These are phyloP conservation scores for Escovopsis sp. DNA, from an alignment of 2,329 filamentous ascomycete genomes.

Conservation along the genomic window DNA sequence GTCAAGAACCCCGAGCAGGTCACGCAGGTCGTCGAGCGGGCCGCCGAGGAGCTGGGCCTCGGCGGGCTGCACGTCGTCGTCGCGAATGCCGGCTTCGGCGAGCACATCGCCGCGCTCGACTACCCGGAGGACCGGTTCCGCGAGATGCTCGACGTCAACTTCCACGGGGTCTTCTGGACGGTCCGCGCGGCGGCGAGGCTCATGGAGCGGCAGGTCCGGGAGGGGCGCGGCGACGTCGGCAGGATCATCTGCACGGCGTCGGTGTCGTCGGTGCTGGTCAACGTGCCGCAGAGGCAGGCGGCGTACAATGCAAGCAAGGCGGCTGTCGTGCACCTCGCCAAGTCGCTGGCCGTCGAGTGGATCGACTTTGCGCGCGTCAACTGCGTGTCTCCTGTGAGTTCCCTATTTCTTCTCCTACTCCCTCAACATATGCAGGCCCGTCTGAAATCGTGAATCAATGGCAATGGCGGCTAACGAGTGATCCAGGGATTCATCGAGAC, in stretches of 20 bases:
- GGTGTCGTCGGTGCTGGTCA: slow-evolving; percentile 65
- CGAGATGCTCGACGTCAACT: slow-evolving; percentile 36
- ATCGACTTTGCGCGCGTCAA: slow-evolving; percentile 60
- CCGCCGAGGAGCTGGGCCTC: slow-evolving; percentile 9
- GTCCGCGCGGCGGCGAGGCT: slow-evolving; percentile 54
- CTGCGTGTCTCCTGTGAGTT: slow-evolving; percentile 45
- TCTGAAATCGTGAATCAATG: not conserved
- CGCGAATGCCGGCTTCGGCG: slow-evolving; percentile 19
- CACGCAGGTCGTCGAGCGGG: slow-evolving; percentile 13
- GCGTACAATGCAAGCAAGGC: slow-evolving; percentile 65
- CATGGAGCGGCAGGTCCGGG: slow-evolving; percentile 44
- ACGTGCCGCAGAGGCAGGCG: slow-evolving; percentile 60
- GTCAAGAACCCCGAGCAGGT: slow-evolving; percentile 9
- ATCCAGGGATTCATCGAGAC: slow-evolving; percentile 50
- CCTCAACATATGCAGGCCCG: too few relatives aligned
- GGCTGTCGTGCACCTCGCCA: slow-evolving; percentile 45
- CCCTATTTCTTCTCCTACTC: not conserved
- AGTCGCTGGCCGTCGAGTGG: slow-evolving; percentile 63
- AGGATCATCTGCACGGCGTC: slow-evolving; percentile 66
- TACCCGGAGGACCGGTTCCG: slow-evolving; percentile 16
- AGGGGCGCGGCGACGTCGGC: slow-evolving; percentile 30
- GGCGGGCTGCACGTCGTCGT: slow-evolving; percentile 20
- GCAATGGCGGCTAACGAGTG: not conserved
- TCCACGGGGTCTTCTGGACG: slow-evolving; percentile 70
- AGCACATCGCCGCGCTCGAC: slow-evolving; percentile 17